Evolutionary conservation across 805 yeast species (phyloP), one percentile per base, ranked within the genome.

Genomic region (Blastobotrys terrestris): DNA sequence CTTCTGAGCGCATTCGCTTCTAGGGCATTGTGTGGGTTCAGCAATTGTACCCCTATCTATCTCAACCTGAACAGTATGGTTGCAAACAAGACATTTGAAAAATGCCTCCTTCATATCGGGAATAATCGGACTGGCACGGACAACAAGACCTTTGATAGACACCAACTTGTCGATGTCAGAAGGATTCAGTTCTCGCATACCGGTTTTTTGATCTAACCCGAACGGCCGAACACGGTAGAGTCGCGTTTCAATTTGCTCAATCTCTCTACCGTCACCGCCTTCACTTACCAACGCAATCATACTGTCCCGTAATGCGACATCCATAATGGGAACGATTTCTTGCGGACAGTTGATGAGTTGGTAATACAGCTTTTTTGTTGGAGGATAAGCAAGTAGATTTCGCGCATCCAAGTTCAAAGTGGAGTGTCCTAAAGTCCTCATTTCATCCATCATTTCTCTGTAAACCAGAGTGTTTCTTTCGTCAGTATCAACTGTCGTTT

Each of bases 91-190:
- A 72, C 99, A 94, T 71, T 84, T 87, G 79, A 94, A 94, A 64
- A 92, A 92, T 0, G 98, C 97, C 47, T 86, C 89, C 66, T 90
- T 91, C 99, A 94, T 94, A 67, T 94, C 99, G 11, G 99, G 99
- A 49, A 94, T 88, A 39, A 94, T 82, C 11, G 97, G 81, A 5
- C 97, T 88, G 4, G 96, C 77, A 62, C 99, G 78, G 49, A 94
- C 73, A 0, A 90, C 95, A 44, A 94, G 76, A 18, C 99, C 99
- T 70, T 92, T 94, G 52, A 94, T 82, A 49, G 88, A 79, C 7
- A 94, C 95, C 54, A 94, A 76, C 65, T 92, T 91, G 70, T 94
- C 99, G 57, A 94, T 92, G 69, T 91, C 98, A 56, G 83, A 83
- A 3, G 98, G 98, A 63, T 92, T 91, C 59, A 91, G 72, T 57